These are phyloP conservation scores for Aspergillus ostianus DNA, from an alignment of 495 filamentous ascomycete species.

Conservation along the genomic window DNA sequence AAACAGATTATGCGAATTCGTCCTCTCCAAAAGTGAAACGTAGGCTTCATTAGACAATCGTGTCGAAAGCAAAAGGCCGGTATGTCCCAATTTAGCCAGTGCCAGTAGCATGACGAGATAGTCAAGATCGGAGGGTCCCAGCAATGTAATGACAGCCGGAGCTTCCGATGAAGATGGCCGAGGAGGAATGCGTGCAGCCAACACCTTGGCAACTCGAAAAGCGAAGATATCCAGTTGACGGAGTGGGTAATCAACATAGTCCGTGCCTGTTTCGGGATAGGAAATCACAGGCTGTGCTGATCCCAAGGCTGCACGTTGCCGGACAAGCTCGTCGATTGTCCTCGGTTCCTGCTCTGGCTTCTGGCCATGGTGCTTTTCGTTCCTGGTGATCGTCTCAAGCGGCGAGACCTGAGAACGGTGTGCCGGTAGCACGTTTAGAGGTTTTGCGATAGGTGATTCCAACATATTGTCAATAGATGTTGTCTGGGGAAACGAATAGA, in stretches of 20 bases:
- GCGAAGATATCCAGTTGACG: slow-evolving; percentile 34
- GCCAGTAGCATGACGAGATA: slow-evolving; percentile 43
- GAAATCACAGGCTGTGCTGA: slow-evolving; percentile 27
- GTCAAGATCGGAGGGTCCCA: slow-evolving; percentile 40
- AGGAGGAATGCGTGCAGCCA: slow-evolving; percentile 18
- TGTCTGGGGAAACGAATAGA: background rate
- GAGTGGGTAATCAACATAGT: slow-evolving; percentile 34
- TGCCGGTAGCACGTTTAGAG: slow-evolving; percentile 13
- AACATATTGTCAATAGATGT: slow-evolving; percentile 1
- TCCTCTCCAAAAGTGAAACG: slow-evolving; percentile 36
- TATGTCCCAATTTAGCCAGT: slow-evolving; percentile 39
- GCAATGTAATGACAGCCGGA: slow-evolving; percentile 36
- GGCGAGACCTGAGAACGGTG: slow-evolving; percentile 11
- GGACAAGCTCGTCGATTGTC: slow-evolving; percentile 32
- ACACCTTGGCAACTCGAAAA: slow-evolving; percentile 27
- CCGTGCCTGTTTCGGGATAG: slow-evolving; percentile 25
- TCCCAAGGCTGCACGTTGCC: slow-evolving; percentile 26
- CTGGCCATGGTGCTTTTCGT: slow-evolving; percentile 3
- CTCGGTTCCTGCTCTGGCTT: slow-evolving; percentile 9
- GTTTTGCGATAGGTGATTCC: slow-evolving; percentile 3
- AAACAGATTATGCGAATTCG: slow-evolving; percentile 34
- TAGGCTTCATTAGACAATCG: slow-evolving; percentile 41
- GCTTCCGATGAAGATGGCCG: slow-evolving; percentile 24
- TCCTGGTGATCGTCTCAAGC: slow-evolving; percentile 4
- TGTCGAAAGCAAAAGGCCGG: slow-evolving; percentile 43